Evolutionary conservation across 768 basidiomycete genomes (phyloP), one percentile per base, ranked within the genome.

Genomic region (Tulasnella sp.): DNA sequence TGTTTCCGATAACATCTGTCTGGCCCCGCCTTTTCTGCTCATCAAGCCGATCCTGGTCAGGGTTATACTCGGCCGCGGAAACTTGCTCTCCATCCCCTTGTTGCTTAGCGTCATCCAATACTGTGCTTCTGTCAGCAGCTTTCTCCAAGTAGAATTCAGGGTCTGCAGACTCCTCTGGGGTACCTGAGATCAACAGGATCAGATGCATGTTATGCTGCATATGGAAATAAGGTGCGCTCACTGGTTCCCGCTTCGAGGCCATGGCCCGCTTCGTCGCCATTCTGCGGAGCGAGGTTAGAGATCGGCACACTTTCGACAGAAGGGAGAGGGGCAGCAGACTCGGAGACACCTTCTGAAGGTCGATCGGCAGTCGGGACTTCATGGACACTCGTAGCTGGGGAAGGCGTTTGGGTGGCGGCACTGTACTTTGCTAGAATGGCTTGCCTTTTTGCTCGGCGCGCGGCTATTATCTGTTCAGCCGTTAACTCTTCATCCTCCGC

Each of bases 51-150:
- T 98, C 97, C 81, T 92, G 83, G 81, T 88, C 90, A 44, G 92
- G 91, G 83, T 98, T 93, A 84, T 98, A 98, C 84, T 98, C 96
- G 69, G 95, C 96, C 29, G 96, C 96, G 40, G 91, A 93, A 67
- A 98, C 87, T 82, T 95, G 93, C 81, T 92, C 90, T 44, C 83
- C 86, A 75, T 84, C 85, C 48, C 84, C 86, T 87, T 77, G 77
- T 7, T 40, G 69, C 86, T 88, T 85, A 23, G 84, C 85, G 26
- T 84, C 86, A 46, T 87, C 86, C 73, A 88, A 85, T 26, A 90
- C 88, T 32, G 86, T 87, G 67, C 88, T 88, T 82, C 94, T 95
- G 0, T 89, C 90, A 5, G 95, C 86, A 40, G 90, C 61, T 32
- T 67, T 67, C 16, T 67, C 61, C 61, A 67, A 67, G 13, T 29